Base-by-base conservation (phyloP, 1,139 yeast genomes). In the Hemisphaericaspora subhashii region DNA sequence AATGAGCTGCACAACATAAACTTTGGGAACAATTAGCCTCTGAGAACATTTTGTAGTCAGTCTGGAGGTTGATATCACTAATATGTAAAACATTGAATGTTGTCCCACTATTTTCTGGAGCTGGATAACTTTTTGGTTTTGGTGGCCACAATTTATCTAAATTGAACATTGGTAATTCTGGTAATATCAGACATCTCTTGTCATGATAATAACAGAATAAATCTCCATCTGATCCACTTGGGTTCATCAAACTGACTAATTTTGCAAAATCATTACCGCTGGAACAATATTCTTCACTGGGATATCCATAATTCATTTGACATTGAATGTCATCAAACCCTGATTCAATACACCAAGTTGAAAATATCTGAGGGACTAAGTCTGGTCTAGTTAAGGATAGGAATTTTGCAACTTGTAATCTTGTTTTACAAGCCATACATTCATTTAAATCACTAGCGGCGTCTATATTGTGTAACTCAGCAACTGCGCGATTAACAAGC, bases 151-250 rank as follows among this genome's bases (percentile, higher is more conserved):
- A 59, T 21, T 58, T 44, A 10, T 62, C 46, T 39, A 74, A 47
- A 40, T 71, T 71, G 34, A 74, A 53, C 10, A 54, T 46, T 2
- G 77, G 78, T 4, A 74, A 58, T 17, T 53, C 55, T 4, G 82
- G 82, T 34, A 70, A 54, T 0, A 62, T 51, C 51, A 79, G 75
- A 33, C 72, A 62, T 4, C 54, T 53, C 10, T 53, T 48, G 37
- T 73, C 69, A 49, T 74, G 68, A 52, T 63, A 77, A 50, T 75
- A 70, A 53, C 83, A 79, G 54, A 72, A 74, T 43, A 74, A 71
- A 39, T 74, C 74, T 21, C 80, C 81, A 51, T 79, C 83, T 24
- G 66, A 52, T 2, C 73, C 65, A 38, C 56, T 52, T 10, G 80
- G 76, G 45, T 73, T 72, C 68, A 77, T 72, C 35, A 69, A 47